A percentile compares a stretch with the other conserved stretches of the same genome.
Conservation (phyloP, 257 asterid species). For the Solanum etuberosum region DNA sequence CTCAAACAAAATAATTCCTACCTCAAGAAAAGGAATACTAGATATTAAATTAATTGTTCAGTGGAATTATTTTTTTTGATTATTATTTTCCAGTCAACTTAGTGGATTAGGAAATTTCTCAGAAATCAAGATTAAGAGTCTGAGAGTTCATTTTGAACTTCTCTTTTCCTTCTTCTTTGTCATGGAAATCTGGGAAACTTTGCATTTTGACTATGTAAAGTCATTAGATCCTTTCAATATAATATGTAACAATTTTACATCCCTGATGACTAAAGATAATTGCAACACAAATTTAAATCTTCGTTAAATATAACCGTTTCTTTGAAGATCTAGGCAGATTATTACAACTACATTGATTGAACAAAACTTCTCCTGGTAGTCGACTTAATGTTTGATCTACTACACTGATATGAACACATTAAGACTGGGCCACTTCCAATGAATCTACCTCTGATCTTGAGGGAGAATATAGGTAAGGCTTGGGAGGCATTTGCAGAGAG, state of each 20-base stretch:
- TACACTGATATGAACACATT: neutral
- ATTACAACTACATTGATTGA: too few species aligned
- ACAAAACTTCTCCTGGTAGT: too few species aligned
- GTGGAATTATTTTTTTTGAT: neutral
- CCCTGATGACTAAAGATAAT: neutral
- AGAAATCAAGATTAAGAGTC: neutral
- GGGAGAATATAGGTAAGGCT: constrained; percentile 7
- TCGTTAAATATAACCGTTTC: neutral
- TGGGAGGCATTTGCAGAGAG: constrained; percentile 19
- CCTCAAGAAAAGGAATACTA: neutral
- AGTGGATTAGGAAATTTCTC: neutral
- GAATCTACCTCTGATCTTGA: neutral
- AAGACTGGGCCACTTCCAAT: neutral
- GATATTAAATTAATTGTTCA: neutral
- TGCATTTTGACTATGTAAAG: neutral
- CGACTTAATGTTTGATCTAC: too few species aligned
- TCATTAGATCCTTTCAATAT: neutral
- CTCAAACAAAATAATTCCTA: neutral
- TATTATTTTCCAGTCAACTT: neutral
- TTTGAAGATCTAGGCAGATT: too few species aligned
- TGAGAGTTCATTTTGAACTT: neutral
- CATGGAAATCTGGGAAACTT: neutral
- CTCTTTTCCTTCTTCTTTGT: neutral
- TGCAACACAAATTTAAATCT: neutral
- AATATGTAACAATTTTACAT: neutral